Evolutionary conservation across 192 early-diverging fungal species (phyloP).

Genomic region (Coemansia sp.): DNA sequence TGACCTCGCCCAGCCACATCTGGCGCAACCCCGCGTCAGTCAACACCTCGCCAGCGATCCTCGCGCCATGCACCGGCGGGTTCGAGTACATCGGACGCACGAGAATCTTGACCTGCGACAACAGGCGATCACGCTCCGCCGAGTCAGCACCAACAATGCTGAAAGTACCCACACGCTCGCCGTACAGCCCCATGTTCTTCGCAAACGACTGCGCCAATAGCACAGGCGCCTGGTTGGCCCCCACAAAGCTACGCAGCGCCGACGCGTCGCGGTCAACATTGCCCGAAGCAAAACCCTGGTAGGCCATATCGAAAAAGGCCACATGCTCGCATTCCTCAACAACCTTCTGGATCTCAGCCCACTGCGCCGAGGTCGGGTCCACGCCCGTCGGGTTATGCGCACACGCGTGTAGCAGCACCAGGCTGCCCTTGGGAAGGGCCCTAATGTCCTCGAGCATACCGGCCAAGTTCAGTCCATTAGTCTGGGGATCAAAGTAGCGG

Average conservation of each 20-base stretch:
- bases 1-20: conserved; percentile 93
- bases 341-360: conserved; percentile 82
- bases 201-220: conserved; percentile 94
- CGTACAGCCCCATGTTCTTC: conserved; percentile 99
- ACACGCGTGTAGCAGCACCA: conserved; percentile 95
- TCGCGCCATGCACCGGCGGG: conserved; percentile 93
- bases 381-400: conserved; percentile 99
- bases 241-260: conserved; percentile 93
- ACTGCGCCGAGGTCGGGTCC: conserved; percentile 91
- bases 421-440: conserved; percentile 81
- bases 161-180: conserved; percentile 94
- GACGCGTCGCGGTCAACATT: conserved; percentile 85
- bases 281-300: conserved; percentile 99
- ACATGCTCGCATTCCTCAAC: conserved; percentile 82
- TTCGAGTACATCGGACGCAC: conserved; percentile 99
- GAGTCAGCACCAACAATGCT: conserved; percentile 73
- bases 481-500: conserved; percentile 92
- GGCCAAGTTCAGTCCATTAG: conserved; percentile 89
- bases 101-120: conserved; percentile 94
- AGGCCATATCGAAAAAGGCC: conserved; percentile 99
- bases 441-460: conserved; percentile 91
- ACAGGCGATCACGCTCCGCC: conserved; percentile 78
- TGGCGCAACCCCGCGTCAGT: conserved; percentile 66
- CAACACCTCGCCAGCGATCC: conserved; percentile 90
- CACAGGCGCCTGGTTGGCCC: conserved; percentile 67